Conservation (phyloP, 2,329 filamentous ascomycete species). For the Clarireedia sp. region DNA sequence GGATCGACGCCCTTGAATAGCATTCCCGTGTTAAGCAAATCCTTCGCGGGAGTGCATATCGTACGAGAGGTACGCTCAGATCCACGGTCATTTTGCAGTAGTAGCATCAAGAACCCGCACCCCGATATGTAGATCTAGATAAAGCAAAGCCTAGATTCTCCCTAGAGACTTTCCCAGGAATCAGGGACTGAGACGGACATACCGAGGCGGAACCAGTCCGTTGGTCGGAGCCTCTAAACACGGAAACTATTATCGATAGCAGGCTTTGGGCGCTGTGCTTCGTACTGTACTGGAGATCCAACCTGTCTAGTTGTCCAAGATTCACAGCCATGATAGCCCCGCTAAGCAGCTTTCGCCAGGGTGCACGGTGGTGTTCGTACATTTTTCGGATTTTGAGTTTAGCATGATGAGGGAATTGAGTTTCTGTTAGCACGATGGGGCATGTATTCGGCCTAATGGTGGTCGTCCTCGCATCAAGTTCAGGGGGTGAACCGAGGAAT, state of each 20-base stretch:
- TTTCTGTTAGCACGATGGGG: neutral
- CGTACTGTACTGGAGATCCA: neutral
- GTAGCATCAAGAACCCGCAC: no score
- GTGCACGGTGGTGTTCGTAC: neutral
- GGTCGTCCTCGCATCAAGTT: neutral
- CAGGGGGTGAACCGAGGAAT: neutral
- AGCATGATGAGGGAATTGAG: neutral
- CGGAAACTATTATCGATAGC: neutral
- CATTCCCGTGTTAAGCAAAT: no score
- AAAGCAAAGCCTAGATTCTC: neutral
- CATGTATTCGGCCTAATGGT: neutral
- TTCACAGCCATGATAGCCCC: neutral
- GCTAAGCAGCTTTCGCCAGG: neutral
- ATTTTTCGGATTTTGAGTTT: neutral
- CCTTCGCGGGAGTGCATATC: no score
- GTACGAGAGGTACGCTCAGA: no score
- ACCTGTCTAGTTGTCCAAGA: neutral
- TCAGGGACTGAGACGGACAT: neutral
- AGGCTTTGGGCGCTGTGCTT: neutral
- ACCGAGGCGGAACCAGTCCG: neutral
- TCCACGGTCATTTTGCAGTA: no score
- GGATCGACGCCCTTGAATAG: neutral
- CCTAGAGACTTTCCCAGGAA: neutral
- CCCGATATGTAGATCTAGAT: slow-evolving; percentile 1
- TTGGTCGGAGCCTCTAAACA: neutral